Evolutionary conservation across 1,284 basidiomycete genomes (phyloP).

Genomic region (Ustilago cynodontis): DNA sequence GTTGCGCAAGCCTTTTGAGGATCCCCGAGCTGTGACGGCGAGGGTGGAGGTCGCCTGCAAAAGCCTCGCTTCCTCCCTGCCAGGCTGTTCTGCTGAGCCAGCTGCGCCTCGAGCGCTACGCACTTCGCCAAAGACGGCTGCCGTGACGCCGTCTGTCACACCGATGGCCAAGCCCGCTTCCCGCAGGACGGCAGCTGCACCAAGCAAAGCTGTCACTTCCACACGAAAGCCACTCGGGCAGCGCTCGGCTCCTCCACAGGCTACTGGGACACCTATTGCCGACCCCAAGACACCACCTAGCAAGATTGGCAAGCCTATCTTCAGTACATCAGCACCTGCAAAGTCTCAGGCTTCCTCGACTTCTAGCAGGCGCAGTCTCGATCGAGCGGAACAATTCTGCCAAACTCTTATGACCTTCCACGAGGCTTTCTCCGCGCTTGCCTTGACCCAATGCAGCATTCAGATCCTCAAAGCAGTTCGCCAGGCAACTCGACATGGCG

Average conservation of each 20-base stretch:
- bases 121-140: constrained; percentile 17
- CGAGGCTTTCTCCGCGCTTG: constrained; percentile 46
- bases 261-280: constrained; percentile 10
- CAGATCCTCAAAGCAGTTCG: constrained; percentile 50
- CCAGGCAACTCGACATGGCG: constrained; percentile 19
- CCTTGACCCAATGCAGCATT: constrained; percentile 43
- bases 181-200: constrained; percentile 14
- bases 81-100: constrained; percentile 4
- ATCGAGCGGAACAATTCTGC: constrained; percentile 41
- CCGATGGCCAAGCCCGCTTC: constrained; percentile 14
- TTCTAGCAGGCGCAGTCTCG: constrained; percentile 5
- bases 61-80: constrained; percentile 12
- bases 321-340: constrained; percentile 2
- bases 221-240: constrained; percentile 24
- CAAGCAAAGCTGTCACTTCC: constrained; percentile 2
- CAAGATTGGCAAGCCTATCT: constrained; percentile 25
- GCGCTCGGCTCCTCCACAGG: constrained; percentile 33
- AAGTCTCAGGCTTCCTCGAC: neutral
- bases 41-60: constrained; percentile 46
- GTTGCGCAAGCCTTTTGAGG: constrained; percentile 31
- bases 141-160: constrained; percentile 5
- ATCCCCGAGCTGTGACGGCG: constrained; percentile 20
- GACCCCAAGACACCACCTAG: constrained; percentile 30
- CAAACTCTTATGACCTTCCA: constrained; percentile 32
- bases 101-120: constrained; percentile 10